These are phyloP conservation scores for Penicillium sp. DNA, from an alignment of 2,329 filamentous ascomycete genomes.

Conservation along the genomic window DNA sequence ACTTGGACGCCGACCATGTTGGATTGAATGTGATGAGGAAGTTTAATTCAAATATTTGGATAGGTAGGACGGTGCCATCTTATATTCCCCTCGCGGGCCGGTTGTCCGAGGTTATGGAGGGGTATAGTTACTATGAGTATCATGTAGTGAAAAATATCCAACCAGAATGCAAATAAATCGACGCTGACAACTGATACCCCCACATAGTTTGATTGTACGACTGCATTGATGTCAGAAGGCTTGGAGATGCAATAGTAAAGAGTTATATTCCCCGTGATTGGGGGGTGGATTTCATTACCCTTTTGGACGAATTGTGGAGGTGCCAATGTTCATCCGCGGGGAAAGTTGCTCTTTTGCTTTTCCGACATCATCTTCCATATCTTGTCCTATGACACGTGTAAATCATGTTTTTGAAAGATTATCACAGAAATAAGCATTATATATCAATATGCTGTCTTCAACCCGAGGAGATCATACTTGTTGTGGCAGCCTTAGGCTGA, in stretches of 20 bases:
- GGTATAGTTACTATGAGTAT: background rate
- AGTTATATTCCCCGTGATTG: conserved; percentile 1
- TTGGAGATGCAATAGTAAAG: background rate
- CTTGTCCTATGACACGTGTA: background rate
- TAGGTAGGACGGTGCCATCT: background rate
- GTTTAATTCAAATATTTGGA: background rate
- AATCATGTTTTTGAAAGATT: background rate
- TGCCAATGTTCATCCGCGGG: background rate
- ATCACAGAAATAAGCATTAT: no score
- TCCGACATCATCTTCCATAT: background rate
- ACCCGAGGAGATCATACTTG: no score
- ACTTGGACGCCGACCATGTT: conserved; percentile 25
- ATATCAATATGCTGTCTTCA: no score
- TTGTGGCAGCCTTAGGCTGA: no score
- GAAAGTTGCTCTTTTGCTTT: background rate
- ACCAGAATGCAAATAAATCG: background rate
- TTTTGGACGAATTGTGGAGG: background rate
- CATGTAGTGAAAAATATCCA: background rate
- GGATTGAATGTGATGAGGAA: background rate
- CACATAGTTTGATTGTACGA: background rate
- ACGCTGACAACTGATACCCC: background rate
- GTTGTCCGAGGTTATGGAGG: background rate
- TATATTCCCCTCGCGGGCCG: background rate
- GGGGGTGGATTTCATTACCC: background rate
- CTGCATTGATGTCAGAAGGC: background rate